Evolutionary conservation across 257 asterid genomes (phyloP).

Genomic region (Solanum rostratum): DNA sequence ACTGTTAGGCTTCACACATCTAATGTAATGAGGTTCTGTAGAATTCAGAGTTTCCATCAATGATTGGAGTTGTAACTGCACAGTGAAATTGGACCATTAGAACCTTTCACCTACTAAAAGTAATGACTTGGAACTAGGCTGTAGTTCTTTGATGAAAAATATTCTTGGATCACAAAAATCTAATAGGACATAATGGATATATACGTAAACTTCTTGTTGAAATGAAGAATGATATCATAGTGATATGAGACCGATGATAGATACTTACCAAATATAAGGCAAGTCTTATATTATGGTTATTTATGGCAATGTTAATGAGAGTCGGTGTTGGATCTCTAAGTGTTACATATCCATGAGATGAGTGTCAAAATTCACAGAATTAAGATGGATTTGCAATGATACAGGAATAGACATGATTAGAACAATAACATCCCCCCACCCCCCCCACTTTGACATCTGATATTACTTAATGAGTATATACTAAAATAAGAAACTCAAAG

Average conservation of each 20-base stretch:
- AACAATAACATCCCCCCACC: not conserved
- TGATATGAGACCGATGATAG: not conserved
- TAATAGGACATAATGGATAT: not conserved
- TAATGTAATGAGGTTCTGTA: conserved; percentile 93
- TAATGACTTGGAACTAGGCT: not conserved
- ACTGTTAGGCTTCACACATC: conserved; percentile 98
- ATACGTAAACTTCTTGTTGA: not conserved
- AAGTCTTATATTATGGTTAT: not conserved
- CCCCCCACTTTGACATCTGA: not conserved
- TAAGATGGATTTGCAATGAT: not conserved
- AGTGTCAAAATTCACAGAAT: not conserved
- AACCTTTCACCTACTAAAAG: not conserved
- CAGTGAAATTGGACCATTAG: conserved; percentile 22
- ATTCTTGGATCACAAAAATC: not conserved
- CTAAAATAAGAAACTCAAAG: not conserved
- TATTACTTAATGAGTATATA: not conserved
- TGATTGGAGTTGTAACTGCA: conserved; percentile 88
- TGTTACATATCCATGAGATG: not conserved
- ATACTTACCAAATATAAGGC: not conserved
- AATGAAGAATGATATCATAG: not conserved
- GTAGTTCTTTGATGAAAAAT: not conserved
- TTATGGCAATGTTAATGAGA: not conserved
- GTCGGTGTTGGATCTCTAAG: not conserved
- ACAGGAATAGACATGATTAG: not conserved
- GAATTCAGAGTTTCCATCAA: conserved; percentile 94